Percentiles rank a stretch among this genome's conserved stretches.
phyloP scores from a whole-genome alignment of 805 yeast genomes.

The Torulaspora microellipsoides region DNA sequence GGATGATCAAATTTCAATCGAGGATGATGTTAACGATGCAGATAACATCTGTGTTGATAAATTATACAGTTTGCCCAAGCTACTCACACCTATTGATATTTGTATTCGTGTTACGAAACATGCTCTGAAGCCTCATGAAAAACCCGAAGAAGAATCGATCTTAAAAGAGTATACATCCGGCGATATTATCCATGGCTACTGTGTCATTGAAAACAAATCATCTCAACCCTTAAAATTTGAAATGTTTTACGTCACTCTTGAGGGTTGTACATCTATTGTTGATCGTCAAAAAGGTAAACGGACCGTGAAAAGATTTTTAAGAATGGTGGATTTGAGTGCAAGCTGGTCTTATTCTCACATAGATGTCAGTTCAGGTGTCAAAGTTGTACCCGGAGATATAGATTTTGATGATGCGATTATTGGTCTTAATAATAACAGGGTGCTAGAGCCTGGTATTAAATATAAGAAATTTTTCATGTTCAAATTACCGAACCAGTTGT shows the following conservation, averaged over 20 bases:
- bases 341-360: constrained; percentile 48
- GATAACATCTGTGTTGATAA: constrained; percentile 50
- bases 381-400: constrained; percentile 40
- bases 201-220: constrained; percentile 46
- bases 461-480: constrained; percentile 58
- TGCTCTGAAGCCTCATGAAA: constrained; percentile 44
- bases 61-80: constrained; percentile 45
- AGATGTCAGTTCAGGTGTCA: constrained; percentile 50
- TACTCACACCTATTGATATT: constrained; percentile 43
- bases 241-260: constrained; percentile 52
- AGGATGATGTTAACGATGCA: constrained; percentile 33
- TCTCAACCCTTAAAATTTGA: constrained; percentile 50
- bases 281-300: constrained; percentile 34
- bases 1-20: constrained; percentile 17
- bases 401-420: constrained; percentile 48
- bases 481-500: constrained; percentile 49
- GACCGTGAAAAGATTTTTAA: constrained; percentile 45
- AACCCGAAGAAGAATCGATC: constrained; percentile 43
- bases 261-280: constrained; percentile 38
- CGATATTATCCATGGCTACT: constrained; percentile 60
- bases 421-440: constrained; percentile 48
- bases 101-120: constrained; percentile 49
- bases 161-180: constrained; percentile 60
- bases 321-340: constrained; percentile 59
- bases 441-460: constrained; percentile 44